Evolutionary conservation across 2,329 filamentous ascomycete species (phyloP), one percentile per base, ranked within the genome.

Genomic region (Endoconidiophora laricicola): DNA sequence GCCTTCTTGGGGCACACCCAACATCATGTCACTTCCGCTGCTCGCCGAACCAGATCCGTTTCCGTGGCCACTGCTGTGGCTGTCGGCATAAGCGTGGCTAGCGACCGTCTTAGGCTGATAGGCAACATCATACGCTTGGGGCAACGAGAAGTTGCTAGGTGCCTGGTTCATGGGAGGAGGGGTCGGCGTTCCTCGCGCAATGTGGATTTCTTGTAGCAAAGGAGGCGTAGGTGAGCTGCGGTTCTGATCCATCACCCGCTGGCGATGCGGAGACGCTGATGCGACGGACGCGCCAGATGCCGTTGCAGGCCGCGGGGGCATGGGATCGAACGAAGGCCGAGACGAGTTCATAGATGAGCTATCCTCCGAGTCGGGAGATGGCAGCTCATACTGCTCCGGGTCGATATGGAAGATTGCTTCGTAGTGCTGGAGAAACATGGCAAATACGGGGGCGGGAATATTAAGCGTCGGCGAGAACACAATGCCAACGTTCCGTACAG

Each of bases 391-490:
- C 47, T 78, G 71, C 56, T 81, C 78, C 0, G 83, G 74, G 16
- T 77, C 70, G 43, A 80, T 72, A 18, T 83, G 82, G 60, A 96
- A 98, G 44, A 98, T 90, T 40, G 74, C 76, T 55, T 83, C 75
- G 60, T 86, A 95, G 59, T 96, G 88, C 56, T 91, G 88, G 52
- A 98, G 72, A 63, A 98, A 91, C 63, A 93, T 75, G 3, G 88
- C 87, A 62, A 98, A 95, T 9, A 98, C 82, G 0, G 90, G 88
- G 0, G 87, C 87, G 0, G 91, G 90, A 41, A 98, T 94, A 63
- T 96, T 96, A 49, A 98, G 73, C 0, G 91, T 96, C 0, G 91
- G 91, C 14, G 91, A 94, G 64, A 98, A 98, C 51, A 98, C 90
- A 58, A 98, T 96, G 56, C 91, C 90, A 49, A 98, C 86, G 60